Evolutionary conservation across 2,329 filamentous ascomycete genomes (phyloP).

Genomic region (Nothophaeocryptopus gaeumannii): DNA sequence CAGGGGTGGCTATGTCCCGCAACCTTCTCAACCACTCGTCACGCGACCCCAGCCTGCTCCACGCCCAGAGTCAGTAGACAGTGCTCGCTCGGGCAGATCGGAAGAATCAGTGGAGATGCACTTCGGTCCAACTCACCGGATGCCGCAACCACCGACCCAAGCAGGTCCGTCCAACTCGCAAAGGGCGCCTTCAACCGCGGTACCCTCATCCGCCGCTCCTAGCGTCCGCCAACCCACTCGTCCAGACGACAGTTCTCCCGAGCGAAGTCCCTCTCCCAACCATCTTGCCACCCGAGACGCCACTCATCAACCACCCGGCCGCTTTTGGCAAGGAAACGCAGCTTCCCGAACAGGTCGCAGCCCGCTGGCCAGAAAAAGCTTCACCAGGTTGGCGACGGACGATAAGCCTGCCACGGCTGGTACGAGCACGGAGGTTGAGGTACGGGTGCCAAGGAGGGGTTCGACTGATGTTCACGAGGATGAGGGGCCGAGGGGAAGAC

Average conservation of each 20-base stretch:
- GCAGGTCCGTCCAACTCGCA: too few relatives aligned
- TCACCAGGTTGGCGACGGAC: slow-evolving; percentile 28
- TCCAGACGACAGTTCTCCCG: slow-evolving; percentile 3
- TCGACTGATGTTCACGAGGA: slow-evolving; percentile 17
- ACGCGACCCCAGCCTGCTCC: not conserved
- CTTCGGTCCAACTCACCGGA: slow-evolving; percentile 12
- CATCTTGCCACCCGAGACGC: slow-evolving; percentile 8
- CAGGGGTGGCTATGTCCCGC: not conserved
- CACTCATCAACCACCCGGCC: slow-evolving; percentile 9
- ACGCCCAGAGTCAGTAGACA: slow-evolving; percentile 13
- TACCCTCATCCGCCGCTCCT: not conserved
- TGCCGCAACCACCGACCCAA: not conserved
- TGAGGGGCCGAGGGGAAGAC: slow-evolving; percentile 12
- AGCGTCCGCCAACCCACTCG: slow-evolving; percentile 10
- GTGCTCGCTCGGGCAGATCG: slow-evolving; percentile 14
- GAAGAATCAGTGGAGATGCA: slow-evolving; percentile 19
- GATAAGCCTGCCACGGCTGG: slow-evolving; percentile 20
- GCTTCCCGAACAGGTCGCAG: slow-evolving; percentile 39
- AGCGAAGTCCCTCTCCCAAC: not conserved
- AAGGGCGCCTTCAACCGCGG: not conserved
- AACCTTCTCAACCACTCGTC: slow-evolving; percentile 2
- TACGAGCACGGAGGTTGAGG: slow-evolving; percentile 19
- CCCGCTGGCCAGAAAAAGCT: slow-evolving; percentile 47
- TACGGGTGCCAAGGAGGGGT: slow-evolving; percentile 18
- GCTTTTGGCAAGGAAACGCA: slow-evolving; percentile 9